Evolutionary conservation across 108 stramenopile genomes (phyloP).

Genomic region (Nitzschia sp.): DNA sequence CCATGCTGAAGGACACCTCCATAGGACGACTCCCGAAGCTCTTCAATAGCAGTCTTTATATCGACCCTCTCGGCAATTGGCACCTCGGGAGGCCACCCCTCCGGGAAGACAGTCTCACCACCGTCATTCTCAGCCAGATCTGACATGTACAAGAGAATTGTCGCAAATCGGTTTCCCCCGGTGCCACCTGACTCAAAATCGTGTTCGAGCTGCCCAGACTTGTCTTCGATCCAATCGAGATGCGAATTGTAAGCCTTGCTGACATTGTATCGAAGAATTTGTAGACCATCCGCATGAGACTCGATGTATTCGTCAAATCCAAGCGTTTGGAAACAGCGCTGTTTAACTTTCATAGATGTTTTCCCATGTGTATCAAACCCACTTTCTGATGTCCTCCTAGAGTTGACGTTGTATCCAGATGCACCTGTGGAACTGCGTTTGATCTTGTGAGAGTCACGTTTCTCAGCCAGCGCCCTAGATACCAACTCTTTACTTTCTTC

Average conservation of each 20-base stretch:
- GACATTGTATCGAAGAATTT: conserved; percentile 92
- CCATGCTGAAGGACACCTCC: conserved; percentile 48
- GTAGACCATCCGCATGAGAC: conserved; percentile 87
- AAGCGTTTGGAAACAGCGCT: conserved; percentile 64
- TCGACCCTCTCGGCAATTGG: conserved; percentile 38
- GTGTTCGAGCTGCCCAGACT: conserved; percentile 38
- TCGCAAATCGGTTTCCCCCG: conserved; percentile 92
- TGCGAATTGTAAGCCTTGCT: conserved; percentile 90
- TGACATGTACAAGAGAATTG: conserved; percentile 92
- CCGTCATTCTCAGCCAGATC: conserved; percentile 85
- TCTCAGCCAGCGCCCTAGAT: conserved; percentile 63
- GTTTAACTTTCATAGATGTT: conserved; percentile 62
- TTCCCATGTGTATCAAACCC: conserved; percentile 87
- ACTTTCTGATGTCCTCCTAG: conserved; percentile 73
- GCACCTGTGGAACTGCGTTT: conserved; percentile 82
- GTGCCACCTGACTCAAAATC: conserved; percentile 72
- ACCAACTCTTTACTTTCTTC: conserved; percentile 69
- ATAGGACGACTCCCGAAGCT: conserved; percentile 23
- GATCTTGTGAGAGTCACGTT: conserved; percentile 63
- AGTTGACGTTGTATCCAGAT: conserved; percentile 54
- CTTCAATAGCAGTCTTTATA: conserved; percentile 15
- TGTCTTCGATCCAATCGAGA: conserved; percentile 86
- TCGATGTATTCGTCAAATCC: conserved; percentile 88
- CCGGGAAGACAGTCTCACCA: conserved; percentile 92
- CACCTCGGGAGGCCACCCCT: conserved; percentile 56